Base-by-base conservation (phyloP, 768 basidiomycete species). In the Termitomyces sp. region DNA sequence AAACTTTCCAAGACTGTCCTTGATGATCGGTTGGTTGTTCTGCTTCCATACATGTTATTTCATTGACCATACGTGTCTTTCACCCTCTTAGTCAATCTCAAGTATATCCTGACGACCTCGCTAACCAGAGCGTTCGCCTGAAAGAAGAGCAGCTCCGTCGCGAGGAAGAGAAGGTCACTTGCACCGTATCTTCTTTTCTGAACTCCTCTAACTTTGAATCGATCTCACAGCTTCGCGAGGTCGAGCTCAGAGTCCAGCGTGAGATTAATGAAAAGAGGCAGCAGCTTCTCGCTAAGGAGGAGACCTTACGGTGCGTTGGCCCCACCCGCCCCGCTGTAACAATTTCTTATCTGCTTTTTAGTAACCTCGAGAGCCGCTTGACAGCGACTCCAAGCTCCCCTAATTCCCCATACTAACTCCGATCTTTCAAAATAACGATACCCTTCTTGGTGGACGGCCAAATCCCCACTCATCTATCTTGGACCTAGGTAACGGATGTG, bases 121-220 rank as follows among this genome's bases (percentile, higher is more conserved):
- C 90, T 13, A 90, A 84, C 62, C 93, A 96, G 75, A 87, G 86
- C 63, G 91, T 93, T 42, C 83, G 90, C 59, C 81, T 94, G 78
- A 94, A 94, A 79, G 93, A 95, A 73, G 92, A 96, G 69, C 92
- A 94, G 71, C 85, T 96, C 45, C 85, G 91, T 60, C 80, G 88
- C 65, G 94, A 94, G 71, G 91, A 92, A 71, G 91, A 94, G 79
- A 92, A 92, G 80, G 85, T 86, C 24, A 36, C 4, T 57, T 38
- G n/a, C 28, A 20, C 4, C 7, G 39, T 20, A 38, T 33, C 36
- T 16, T 13, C 13, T n/a, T 20, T 4, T 46, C 9, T n/a, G 35
- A 22, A 16, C 42, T 46, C 36, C 5, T 20, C 32, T 63, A 18
- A 66, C 35, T 49, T 54, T 24, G 55, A 49, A 33, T 28, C 57